Base-by-base conservation (phyloP, 441 rosid genomes). In the Populus trichocarpa region DNA sequence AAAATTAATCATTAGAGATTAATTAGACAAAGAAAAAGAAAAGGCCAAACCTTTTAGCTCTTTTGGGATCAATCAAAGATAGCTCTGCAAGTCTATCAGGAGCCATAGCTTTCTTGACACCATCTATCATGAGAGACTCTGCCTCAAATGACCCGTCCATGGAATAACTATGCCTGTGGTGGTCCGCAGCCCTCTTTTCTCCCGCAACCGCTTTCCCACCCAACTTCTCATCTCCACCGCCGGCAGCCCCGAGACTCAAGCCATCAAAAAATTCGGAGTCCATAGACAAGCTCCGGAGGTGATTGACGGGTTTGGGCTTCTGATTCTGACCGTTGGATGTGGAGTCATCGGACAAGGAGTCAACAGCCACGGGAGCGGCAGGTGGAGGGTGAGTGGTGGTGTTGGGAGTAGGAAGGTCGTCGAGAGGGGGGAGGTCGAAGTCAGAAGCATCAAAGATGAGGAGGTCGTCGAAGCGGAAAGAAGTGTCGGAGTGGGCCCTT, bases 231-330 rank as follows among this genome's bases (percentile, higher is more conserved):
- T 83, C 90, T 33, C 73, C 75, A 23, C 75, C 85, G 9, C 72
- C 84, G 22, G 79, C 74, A 0, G 73, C 77, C 53, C 83, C 83
- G 71, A 88, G 80, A 0, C 79, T 79, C 33, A 87, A 67, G 69
- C 90, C 94, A 40, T 92, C 96, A 72, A 93, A 88, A 88, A 93
- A 92, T 77, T 90, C 96, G 1, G 98, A 93, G 85, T 95, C 99
- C 12, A 95, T 92, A 4, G 99, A 95, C 53, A 93, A 85, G 86
- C 99, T 93, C 18, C 99, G 96, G 74, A 89, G 80, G 81, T 95
- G 98, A 75, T 83, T 81, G 83, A 82, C 69, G 73, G 88, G 82
- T 10, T 78, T 78, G 79, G 79, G 88, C 82, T 70, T 80, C 66
- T 81, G 79, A 53, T 46, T 22, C 57, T 79, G 68, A 6, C 86